A percentile compares a stretch with the other conserved stretches of the same genome.
Evolutionary conservation across 2,329 filamentous ascomycete genomes (phyloP).

Genomic region (Beauveria brongniartii): DNA sequence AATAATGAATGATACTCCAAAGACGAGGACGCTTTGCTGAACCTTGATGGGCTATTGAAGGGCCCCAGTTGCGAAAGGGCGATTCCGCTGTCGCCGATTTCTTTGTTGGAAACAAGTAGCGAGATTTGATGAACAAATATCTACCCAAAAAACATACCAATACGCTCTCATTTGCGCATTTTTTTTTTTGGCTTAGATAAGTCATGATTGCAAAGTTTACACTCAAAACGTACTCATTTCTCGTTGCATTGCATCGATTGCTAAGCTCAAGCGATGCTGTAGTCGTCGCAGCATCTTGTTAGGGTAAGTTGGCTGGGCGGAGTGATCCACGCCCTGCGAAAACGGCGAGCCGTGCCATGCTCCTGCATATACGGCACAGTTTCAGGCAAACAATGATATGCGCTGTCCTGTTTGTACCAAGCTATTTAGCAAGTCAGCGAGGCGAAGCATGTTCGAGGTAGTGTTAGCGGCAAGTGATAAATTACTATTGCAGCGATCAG

Average conservation of each 20-base stretch:
- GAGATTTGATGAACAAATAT: constrained; percentile 1
- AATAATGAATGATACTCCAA: not conserved
- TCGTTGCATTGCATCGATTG: not conserved
- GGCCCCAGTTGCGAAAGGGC: not conserved
- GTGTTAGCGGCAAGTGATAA: too few relatives aligned
- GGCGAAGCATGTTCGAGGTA: too few relatives aligned
- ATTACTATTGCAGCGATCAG: too few relatives aligned
- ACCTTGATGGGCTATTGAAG: not conserved
- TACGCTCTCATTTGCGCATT: not conserved
- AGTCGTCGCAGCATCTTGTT: not conserved
- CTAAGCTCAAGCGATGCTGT: not conserved
- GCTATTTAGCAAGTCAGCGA: too few relatives aligned
- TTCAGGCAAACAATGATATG: not conserved
- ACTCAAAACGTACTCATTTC: not conserved
- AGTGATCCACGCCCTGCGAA: not conserved
- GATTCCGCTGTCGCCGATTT: not conserved
- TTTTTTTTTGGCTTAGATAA: too few relatives aligned
- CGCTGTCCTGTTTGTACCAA: not conserved
- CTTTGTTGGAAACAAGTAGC: not conserved
- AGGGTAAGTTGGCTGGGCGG: not conserved
- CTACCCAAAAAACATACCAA: not conserved
- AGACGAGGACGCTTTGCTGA: not conserved
- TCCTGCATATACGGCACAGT: not conserved
- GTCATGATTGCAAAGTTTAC: too few relatives aligned
- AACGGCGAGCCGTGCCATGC: not conserved